A percentile compares a stretch with the other conserved stretches of the same genome.
Conservation (phyloP, 306 rosid genomes). For the Coriaria nepalensis region DNA sequence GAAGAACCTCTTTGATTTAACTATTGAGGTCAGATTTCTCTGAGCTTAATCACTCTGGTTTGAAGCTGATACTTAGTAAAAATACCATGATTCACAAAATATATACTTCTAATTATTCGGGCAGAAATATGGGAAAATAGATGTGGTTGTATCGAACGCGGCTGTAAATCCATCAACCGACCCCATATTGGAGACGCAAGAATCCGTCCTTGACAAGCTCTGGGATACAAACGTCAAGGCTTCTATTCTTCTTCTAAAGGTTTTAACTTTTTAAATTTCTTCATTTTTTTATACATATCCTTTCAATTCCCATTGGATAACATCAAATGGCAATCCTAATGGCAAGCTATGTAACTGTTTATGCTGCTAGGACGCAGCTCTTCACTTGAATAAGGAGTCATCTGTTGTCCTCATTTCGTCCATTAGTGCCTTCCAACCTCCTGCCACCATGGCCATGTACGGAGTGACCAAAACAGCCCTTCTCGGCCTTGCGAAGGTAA, state of each 20-base stretch:
- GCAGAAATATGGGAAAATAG: constrained; percentile 84
- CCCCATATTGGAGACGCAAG: constrained; percentile 46
- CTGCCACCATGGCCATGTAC: constrained; percentile 79
- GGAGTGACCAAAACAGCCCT: constrained; percentile 98
- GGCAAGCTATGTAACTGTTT: neutral
- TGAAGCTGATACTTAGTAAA: too few relatives aligned
- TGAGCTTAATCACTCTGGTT: neutral
- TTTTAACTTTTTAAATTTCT: constrained; percentile 10
- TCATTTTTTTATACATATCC: neutral
- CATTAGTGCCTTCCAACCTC: constrained; percentile 60
- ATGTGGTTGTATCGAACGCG: constrained; percentile 87
- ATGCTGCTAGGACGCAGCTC: constrained; percentile 51
- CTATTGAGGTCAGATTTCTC: constrained; percentile 42
- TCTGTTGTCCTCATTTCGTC: constrained; percentile 81
- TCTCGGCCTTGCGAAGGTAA: constrained; percentile 79
- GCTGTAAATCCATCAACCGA: constrained; percentile 83
- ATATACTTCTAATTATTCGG: constrained; percentile 14
- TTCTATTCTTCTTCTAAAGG: constrained; percentile 76
- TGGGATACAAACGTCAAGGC: constrained; percentile 99
- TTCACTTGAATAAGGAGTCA: constrained; percentile 66
- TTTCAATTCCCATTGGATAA: neutral
- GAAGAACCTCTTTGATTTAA: constrained; percentile 55
- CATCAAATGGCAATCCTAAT: too few relatives aligned
- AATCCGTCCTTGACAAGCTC: constrained; percentile 71
- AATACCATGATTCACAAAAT: too few relatives aligned